These are phyloP conservation scores for Cornus suecica DNA, from an alignment of 148 eudicot genomes.

Conservation along the genomic window DNA sequence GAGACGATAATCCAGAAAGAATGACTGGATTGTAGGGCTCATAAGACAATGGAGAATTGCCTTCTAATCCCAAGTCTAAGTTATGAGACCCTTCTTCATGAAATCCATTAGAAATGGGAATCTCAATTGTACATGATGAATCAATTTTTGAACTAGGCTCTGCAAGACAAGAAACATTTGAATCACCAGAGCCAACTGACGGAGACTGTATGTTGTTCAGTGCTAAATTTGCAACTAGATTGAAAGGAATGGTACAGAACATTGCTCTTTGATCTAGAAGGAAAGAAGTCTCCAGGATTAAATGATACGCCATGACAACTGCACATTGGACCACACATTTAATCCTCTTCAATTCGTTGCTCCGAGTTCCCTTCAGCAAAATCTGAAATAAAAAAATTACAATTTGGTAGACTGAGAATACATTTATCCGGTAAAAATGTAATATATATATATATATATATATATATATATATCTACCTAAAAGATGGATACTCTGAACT, in stretches of 20 bases:
- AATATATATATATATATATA: too few species aligned
- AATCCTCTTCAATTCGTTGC: constrained; percentile 80
- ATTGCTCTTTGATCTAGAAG: constrained; percentile 81
- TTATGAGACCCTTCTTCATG: constrained; percentile 30
- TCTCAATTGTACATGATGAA: constrained; percentile 24
- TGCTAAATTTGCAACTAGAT: constrained; percentile 20
- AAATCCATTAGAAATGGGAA: constrained; percentile 39
- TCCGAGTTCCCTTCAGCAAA: constrained; percentile 80
- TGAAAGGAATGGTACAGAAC: constrained; percentile 68
- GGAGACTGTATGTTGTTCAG: constrained; percentile 12
- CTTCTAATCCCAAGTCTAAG: constrained; percentile 22
- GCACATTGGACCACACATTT: constrained; percentile 86
- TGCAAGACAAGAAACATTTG: constrained; percentile 15
- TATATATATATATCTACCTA: too few species aligned
- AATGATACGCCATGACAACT: constrained; percentile 93
- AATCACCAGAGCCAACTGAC: constrained; percentile 20
- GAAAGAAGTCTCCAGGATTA: constrained; percentile 86
- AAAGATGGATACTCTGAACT: too few species aligned
- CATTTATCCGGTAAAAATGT: neutral
- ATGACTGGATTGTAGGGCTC: constrained; percentile 39
- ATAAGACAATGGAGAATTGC: constrained; percentile 28
- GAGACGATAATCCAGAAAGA: constrained; percentile 43
- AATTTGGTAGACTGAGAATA: neutral
- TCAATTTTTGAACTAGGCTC: constrained; percentile 25
- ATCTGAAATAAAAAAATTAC: constrained; percentile 47